Evolutionary conservation across 2,329 filamentous ascomycete genomes (phyloP).

Genomic region (Xenosphaeropsis pyriputrescens): DNA sequence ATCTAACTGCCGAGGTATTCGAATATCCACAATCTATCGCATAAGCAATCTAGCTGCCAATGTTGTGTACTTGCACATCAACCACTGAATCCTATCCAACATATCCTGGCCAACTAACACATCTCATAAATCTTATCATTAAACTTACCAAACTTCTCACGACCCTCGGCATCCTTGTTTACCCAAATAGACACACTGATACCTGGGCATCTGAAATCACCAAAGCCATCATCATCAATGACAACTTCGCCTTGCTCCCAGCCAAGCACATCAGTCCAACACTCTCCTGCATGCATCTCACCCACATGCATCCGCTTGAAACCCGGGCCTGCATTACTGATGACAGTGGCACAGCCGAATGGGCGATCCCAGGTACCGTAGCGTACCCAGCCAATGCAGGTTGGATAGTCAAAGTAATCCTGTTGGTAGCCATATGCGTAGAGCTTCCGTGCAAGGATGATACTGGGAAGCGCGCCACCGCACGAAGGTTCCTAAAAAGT

Average conservation of each 20-base stretch:
- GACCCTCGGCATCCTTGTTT: conserved; percentile 34
- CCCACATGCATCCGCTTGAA: conserved; percentile 50
- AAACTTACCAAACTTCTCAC: conserved; percentile 26
- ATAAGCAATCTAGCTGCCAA: no score
- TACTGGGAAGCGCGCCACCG: conserved; percentile 36
- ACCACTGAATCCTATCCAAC: no score
- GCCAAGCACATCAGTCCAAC: conserved; percentile 47
- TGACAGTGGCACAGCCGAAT: conserved; percentile 37
- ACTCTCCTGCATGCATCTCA: conserved; percentile 37
- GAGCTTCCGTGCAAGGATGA: conserved; percentile 46
- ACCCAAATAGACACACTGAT: conserved; percentile 49
- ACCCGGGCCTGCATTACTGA: conserved; percentile 33
- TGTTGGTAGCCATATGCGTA: conserved; percentile 52
- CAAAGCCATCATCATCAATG: conserved; percentile 45
- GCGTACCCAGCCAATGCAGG: conserved; percentile 43
- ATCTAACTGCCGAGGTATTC: no score
- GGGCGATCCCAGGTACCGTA: conserved; percentile 32
- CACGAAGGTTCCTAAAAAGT: conserved; percentile 25
- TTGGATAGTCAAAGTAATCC: conserved; percentile 45
- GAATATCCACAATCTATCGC: no score
- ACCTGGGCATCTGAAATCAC: conserved; percentile 35
- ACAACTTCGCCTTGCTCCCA: conserved; percentile 37
- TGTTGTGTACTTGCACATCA: no score
- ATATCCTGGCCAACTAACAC: no score
- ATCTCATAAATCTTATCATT: no score